Base-by-base conservation (phyloP, 805 yeast species). In the Wickerhamomyces rabaulensis region DNA sequence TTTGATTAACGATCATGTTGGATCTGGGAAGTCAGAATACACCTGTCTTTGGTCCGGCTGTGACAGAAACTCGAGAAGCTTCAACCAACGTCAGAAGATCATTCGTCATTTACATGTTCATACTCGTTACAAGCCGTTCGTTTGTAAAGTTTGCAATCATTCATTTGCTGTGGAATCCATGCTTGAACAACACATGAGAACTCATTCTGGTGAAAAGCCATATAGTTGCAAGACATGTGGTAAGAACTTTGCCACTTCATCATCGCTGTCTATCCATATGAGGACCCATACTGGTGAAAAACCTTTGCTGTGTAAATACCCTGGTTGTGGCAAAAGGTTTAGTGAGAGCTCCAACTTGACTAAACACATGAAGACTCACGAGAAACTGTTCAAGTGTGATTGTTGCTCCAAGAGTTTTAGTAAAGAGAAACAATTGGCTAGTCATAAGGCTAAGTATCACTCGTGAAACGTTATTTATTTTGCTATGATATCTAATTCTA, bases 181-280 rank as follows among this genome's bases (percentile, higher is more conserved):
- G 75, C 70, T 94, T 39, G 74, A 75, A 39, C 96, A 89, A 65
- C 99, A 94, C 65, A 64, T 76, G 69, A 71, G 97, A 44, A 81
- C 79, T 3, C 98, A 92, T 63, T 80, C 92, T 1, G 97, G 97
- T 3, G 97, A 90, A 57, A 86, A 82, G 58, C 98, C 98, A 1
- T 90, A 75, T 62, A 64, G 64, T 44, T 92, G 99, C 64, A 69
- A 74, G 22, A 60, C 70, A 2, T 92, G 99, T 64, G 82, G 77
- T 5, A 91, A 89, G 62, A 62, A 70, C 22, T 92, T 92, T 68
- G 85, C 96, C 10, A 88, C 95, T 2, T 78, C 87, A 25, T 82
- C 94, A 4, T 83, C 94, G 15, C 70, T 91, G 40, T 84, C 89
- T 2, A 88, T 92, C 26, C 98, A 94, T 66, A 65, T 76, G 40